phyloP scores from a whole-genome alignment of 176 grass and related monocot genomes.

The Chrysopogon serrulatus region DNA sequence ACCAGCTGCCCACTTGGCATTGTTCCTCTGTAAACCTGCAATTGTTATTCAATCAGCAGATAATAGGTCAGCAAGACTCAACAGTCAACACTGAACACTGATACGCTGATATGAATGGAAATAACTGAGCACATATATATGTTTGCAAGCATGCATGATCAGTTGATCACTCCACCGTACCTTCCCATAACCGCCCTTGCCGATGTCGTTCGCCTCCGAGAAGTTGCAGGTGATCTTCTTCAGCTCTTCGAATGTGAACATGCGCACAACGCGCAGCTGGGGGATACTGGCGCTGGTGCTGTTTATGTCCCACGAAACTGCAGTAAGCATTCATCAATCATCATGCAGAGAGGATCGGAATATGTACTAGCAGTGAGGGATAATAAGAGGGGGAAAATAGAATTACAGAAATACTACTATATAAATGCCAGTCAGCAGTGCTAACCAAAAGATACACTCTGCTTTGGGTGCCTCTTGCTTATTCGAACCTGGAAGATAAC shows the following conservation, averaged over 20 bases:
- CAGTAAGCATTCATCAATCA: neutral
- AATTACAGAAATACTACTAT: too few species aligned
- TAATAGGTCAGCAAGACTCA: too few species aligned
- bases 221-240: slow-evolving; percentile 73
- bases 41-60: too few species aligned
- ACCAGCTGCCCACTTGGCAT: slow-evolving; percentile 52
- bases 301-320: slow-evolving; percentile 64
- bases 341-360: too few species aligned
- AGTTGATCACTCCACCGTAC: slow-evolving; percentile 19
- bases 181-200: slow-evolving; percentile 66
- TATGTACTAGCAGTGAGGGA: too few species aligned
- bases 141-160: too few species aligned
- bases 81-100: too few species aligned
- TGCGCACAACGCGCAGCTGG: slow-evolving; percentile 54
- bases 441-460: slow-evolving; percentile 53
- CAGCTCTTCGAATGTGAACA: slow-evolving; percentile 60
- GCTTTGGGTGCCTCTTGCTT: slow-evolving; percentile 1
- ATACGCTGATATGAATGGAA: too few species aligned
- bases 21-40: slow-evolving; percentile 68
- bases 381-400: too few species aligned
- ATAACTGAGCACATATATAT: too few species aligned
- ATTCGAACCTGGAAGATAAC: neutral
- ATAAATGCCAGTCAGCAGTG: too few species aligned
- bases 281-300: slow-evolving; percentile 39
- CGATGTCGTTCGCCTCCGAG: slow-evolving; percentile 46